Evolutionary conservation across 768 basidiomycete genomes (phyloP).

Genomic region (Naematelia aurantialba): DNA sequence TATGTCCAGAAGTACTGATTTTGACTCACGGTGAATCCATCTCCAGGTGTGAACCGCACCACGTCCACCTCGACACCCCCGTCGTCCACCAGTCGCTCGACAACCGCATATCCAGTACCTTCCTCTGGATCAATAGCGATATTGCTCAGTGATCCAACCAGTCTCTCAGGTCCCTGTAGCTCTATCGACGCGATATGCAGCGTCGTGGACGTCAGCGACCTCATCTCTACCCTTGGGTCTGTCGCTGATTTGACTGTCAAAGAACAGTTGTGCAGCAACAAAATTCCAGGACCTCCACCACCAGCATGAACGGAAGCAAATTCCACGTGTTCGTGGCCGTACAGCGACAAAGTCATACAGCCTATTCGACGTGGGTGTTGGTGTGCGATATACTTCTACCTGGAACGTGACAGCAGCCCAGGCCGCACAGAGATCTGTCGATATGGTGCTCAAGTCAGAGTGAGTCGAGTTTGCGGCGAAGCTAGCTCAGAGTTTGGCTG

Average conservation of each 20-base stretch:
- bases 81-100: constrained; percentile 54
- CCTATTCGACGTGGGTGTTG: too few species aligned
- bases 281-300: background rate
- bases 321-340: background rate
- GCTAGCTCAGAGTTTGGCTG: constrained; percentile 2
- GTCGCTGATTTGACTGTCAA: background rate
- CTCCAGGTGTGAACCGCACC: constrained; percentile 50
- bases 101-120: constrained; percentile 57
- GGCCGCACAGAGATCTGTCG: background rate
- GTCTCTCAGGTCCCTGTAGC: background rate
- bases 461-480: constrained; percentile 12
- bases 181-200: background rate
- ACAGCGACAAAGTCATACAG: background rate
- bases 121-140: constrained; percentile 42
- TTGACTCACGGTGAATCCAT: constrained; percentile 21
- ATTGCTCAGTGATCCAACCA: background rate
- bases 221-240: constrained; percentile 9
- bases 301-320: background rate
- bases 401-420: background rate
- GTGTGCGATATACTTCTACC: too few species aligned
- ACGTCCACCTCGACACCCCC: constrained; percentile 61
- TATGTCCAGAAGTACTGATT: background rate
- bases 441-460: constrained; percentile 36
- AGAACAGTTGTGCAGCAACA: background rate
- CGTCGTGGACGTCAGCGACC: constrained; percentile 15